A percentile compares a stretch with the other conserved stretches of the same genome.
These are phyloP conservation scores for Cairneyella variabilis DNA, from an alignment of 495 filamentous ascomycete genomes.

Conservation along the genomic window DNA sequence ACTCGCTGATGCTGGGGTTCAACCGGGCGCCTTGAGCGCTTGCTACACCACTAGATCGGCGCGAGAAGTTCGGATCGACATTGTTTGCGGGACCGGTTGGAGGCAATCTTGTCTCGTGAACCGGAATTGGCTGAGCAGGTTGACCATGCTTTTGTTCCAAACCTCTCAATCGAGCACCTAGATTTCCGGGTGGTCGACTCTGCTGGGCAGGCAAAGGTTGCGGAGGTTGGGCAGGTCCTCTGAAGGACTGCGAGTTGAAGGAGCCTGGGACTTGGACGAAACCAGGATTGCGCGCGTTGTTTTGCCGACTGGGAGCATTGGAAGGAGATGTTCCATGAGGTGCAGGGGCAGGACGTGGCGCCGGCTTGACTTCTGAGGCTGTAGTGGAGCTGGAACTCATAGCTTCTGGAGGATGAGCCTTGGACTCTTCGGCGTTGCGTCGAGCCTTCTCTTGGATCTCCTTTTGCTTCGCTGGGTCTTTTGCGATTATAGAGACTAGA, in stretches of 20 bases:
- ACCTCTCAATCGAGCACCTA: conserved; percentile 41
- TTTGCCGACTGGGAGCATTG: conserved; percentile 21
- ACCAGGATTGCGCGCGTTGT: conserved; percentile 13
- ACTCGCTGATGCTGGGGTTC: conserved; percentile 80
- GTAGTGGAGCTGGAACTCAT: conserved; percentile 28
- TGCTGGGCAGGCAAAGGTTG: conserved; percentile 16
- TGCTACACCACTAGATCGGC: conserved; percentile 41
- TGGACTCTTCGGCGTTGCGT: conserved; percentile 58
- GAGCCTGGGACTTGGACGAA: conserved; percentile 15
- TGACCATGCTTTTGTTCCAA: conserved; percentile 36
- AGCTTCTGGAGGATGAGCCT: conserved; percentile 21
- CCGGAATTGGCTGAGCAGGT: conserved; percentile 14
- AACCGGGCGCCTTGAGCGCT: conserved; percentile 58
- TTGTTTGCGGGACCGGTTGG: conserved; percentile 51
- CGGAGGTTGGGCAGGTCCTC: conserved; percentile 10
- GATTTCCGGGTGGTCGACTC: conserved; percentile 28
- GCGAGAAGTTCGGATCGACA: conserved; percentile 40
- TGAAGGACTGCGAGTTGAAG: conserved; percentile 17
- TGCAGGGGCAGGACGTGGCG: conserved; percentile 24
- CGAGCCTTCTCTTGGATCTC: conserved; percentile 85
- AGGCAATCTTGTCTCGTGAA: conserved; percentile 41
- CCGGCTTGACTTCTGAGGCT: conserved; percentile 19
- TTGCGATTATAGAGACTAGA: conserved; percentile 90
- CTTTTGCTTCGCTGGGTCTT: conserved; percentile 88
- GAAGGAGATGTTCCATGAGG: conserved; percentile 20